A percentile compares a stretch with the other conserved stretches of the same genome.
Conservation (phyloP, 768 basidiomycete genomes). For the Leucosporidium scottii region DNA sequence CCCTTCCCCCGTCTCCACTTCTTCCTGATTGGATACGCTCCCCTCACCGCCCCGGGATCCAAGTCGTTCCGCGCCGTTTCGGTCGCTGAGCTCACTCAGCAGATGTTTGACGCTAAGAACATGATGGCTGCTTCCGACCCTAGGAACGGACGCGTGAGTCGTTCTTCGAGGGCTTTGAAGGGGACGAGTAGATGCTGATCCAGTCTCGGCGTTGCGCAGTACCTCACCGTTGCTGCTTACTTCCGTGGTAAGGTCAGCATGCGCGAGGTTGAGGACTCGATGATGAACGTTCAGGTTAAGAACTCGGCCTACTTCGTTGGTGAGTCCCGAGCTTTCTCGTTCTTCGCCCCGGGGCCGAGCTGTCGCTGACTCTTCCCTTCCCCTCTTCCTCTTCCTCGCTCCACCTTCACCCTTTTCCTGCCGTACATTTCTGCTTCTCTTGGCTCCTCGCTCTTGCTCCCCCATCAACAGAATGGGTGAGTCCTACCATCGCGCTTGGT, state of each 20-base stretch:
- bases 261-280: conserved; percentile 99
- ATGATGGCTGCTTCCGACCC: conserved; percentile 99
- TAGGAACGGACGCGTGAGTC: conserved; percentile 64
- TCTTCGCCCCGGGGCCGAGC: too few species aligned
- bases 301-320: conserved; percentile 95
- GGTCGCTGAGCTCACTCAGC: conserved; percentile 59
- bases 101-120: conserved; percentile 69
- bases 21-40: conserved; percentile 91
- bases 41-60: conserved; percentile 67
- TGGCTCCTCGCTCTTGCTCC: not conserved
- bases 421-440: too few species aligned
- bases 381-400: too few species aligned
- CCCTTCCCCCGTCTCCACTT: conserved; percentile 70
- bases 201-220: conserved; percentile 40
- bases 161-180: not conserved
- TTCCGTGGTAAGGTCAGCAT: conserved; percentile 86
- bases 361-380: too few species aligned
- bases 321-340: not conserved
- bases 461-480: conserved; percentile 10
- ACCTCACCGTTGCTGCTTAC: conserved; percentile 93
- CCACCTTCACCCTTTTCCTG: too few species aligned
- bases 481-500: not conserved
- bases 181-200: not conserved
- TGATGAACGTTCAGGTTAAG: conserved; percentile 85
- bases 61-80: conserved; percentile 57